Base-by-base conservation (phyloP, 139 green algal species). In the Chlorella sorokiniana region DNA sequence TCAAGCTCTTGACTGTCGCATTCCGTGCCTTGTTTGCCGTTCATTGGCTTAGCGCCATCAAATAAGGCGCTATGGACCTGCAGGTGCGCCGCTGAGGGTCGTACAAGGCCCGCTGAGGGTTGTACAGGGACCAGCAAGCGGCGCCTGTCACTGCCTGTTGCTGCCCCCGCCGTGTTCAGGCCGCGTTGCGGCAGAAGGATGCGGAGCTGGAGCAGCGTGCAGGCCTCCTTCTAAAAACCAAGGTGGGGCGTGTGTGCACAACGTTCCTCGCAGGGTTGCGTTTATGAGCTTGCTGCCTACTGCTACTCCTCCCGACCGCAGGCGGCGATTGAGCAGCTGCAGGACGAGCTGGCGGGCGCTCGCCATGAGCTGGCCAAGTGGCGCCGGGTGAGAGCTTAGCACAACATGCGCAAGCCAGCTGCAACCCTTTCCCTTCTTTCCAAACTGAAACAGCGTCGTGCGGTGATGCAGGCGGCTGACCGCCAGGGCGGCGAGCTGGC, bases 281-380 rank as follows among this genome's bases (percentile, higher is more conserved):
- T 16, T 59, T 16, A 25, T 59, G 11, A 16, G 48, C 48, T 59
- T 16, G 16, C 16, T 59, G 48, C 48, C 48, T 59, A 59, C 48
- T 59, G 16, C 11, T 59, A 33, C 56, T 16, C 6, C 33, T 45
- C 20, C 14, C 31, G 20, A 42, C 2, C 51, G 73, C 54, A 83
- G 78, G 78, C 38, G 23, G 67, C 78, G 3, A 83, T 83, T 3
- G 78, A 83, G 67, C 78, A 83, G 35, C 78, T 83, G 23, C 78
- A 83, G 38, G 78, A 83, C 8, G 65, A 83, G 67, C 65, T 83
- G 27, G 51, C 35, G 2, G 52, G 35, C 9, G 38, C 48, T 0
- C 65, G 67, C 10, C 37, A 74, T 27, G 51, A 76, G 27, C 20
- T 29, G 4, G 78, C 77, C 35, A 68, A 38, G 29, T 70, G 59